Evolutionary conservation across 2,329 filamentous ascomycete genomes (phyloP).

Genomic region (Leptographium radiaticola): DNA sequence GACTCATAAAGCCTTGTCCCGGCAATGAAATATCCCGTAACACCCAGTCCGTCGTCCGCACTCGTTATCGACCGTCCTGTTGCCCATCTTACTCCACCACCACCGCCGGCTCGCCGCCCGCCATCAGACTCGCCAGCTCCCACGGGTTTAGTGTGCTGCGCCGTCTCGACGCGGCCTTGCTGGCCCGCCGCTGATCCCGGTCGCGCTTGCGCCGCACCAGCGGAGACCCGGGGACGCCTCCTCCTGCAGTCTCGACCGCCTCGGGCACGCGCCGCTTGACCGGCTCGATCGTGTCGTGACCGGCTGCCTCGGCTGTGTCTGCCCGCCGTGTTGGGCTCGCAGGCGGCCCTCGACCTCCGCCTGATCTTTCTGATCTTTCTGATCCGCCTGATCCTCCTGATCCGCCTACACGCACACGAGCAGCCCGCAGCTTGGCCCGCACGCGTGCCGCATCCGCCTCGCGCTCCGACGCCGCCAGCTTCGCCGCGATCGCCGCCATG

Average conservation of each 20-base stretch:
- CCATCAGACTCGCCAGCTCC: slow-evolving; percentile 56
- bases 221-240: no score
- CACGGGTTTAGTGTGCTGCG: slow-evolving; percentile 64
- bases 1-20: no score
- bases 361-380: no score
- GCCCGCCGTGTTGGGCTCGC: no score
- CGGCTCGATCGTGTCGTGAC: neutral
- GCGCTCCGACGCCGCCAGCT: slow-evolving; percentile 49
- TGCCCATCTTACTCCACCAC: neutral
- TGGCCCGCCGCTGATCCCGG: slow-evolving; percentile 32
- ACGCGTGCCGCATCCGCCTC: slow-evolving; percentile 52
- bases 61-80: neutral
- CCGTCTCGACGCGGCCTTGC: slow-evolving; percentile 45
- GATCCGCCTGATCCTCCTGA: no score
- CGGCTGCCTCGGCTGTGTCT: no score
- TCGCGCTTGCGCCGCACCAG: slow-evolving; percentile 35
- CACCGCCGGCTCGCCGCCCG: no score
- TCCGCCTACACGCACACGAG: slow-evolving; percentile 21
- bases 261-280: no score
- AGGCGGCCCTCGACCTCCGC: no score
- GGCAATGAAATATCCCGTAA: no score
- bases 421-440: slow-evolving; percentile 47
- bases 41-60: no score
- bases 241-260: no score
- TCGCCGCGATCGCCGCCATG: slow-evolving; percentile 49